These are phyloP conservation scores for Heritiera littoralis DNA, from an alignment of 345 rosid genomes.

Conservation along the genomic window DNA sequence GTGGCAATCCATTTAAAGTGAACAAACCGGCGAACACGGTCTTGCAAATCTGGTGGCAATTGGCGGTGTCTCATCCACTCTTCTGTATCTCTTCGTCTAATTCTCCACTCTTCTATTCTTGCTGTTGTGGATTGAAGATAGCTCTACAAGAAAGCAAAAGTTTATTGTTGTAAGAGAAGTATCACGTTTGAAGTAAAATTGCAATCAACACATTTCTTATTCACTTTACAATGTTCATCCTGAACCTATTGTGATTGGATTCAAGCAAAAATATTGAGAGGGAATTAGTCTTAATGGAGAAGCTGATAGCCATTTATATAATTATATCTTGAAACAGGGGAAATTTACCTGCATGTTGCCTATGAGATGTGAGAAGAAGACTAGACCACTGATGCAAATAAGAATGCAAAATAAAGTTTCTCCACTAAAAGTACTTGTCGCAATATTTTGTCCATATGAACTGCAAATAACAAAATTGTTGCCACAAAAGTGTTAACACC, in stretches of 20 bases:
- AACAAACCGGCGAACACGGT: slow-evolving; percentile 75
- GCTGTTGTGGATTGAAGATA: slow-evolving; percentile 84
- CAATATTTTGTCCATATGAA: slow-evolving; percentile 79
- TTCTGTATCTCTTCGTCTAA: slow-evolving; percentile 80
- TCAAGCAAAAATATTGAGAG: not conserved
- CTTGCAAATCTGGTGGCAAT: slow-evolving; percentile 71
- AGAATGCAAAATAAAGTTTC: slow-evolving; percentile 67
- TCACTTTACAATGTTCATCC: too few species aligned
- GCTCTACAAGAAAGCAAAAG: slow-evolving; percentile 41
- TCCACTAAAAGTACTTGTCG: slow-evolving; percentile 50
- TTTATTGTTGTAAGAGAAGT: not conserved
- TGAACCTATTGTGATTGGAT: too few species aligned
- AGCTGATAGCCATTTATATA: not conserved
- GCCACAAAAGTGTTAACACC: slow-evolving; percentile 20
- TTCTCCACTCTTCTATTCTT: slow-evolving; percentile 88
- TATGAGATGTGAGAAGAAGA: slow-evolving; percentile 81
- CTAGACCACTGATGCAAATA: slow-evolving; percentile 68
- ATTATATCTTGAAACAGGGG: not conserved
- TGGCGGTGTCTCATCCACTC: slow-evolving; percentile 98
- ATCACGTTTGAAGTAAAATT: not conserved
- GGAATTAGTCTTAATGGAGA: too few species aligned
- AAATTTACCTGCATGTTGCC: slow-evolving; percentile 75
- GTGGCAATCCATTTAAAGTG: slow-evolving; percentile 85
- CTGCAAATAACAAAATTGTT: slow-evolving; percentile 39
- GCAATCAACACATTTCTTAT: not conserved